phyloP scores from a whole-genome alignment of 148 eudicot species.

The Chenopodium quinoa region DNA sequence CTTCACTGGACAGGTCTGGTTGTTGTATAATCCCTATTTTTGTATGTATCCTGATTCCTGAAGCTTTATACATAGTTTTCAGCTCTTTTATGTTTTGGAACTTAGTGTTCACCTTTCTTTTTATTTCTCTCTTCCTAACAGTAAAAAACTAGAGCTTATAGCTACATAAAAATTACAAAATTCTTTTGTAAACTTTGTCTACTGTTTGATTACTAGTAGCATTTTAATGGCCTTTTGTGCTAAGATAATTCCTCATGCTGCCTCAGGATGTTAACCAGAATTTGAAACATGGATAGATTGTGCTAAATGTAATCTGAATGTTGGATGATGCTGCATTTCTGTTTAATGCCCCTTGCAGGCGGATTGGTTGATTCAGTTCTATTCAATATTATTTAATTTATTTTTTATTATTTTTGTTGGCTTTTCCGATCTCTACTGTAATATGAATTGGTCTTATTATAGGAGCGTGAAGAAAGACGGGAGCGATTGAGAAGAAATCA shows the following conservation, averaged over 20 bases:
- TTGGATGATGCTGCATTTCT: neutral
- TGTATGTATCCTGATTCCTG: neutral
- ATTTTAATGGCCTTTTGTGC: neutral
- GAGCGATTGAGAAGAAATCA: conserved; percentile 53
- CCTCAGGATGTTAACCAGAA: neutral
- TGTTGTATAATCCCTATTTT: neutral
- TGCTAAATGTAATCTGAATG: neutral
- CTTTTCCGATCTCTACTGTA: neutral
- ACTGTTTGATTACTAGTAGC: neutral
- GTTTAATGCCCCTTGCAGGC: neutral
- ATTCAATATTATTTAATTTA: too few relatives aligned
- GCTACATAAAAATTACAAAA: neutral
- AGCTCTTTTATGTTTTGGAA: neutral
- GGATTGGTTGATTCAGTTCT: neutral
- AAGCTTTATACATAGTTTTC: neutral
- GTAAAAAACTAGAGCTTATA: neutral
- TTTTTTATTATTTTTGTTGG: neutral
- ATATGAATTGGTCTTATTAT: neutral
- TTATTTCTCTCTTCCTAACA: neutral
- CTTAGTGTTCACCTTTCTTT: neutral
- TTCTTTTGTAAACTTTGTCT: neutral
- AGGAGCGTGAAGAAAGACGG: conserved; percentile 85
- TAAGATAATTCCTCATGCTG: neutral
- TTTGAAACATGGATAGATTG: neutral
- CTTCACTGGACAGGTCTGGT: too few relatives aligned